Evolutionary conservation across 768 basidiomycete species (phyloP).

Genomic region (Fomitopsis serialis): DNA sequence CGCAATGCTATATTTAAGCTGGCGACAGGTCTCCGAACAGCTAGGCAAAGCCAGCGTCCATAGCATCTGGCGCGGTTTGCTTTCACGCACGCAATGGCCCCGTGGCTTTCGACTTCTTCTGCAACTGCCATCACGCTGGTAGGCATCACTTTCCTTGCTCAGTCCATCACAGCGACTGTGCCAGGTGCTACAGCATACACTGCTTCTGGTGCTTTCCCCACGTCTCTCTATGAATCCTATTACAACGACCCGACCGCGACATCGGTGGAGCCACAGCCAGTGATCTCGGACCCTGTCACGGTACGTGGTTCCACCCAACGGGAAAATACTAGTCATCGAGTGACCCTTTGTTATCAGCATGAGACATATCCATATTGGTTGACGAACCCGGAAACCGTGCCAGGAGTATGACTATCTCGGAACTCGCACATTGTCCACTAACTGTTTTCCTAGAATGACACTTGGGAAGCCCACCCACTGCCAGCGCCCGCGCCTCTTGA

Average conservation of each 20-base stretch:
- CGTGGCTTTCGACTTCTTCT: no score
- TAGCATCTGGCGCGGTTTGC: no score
- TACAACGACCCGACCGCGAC: slow-evolving; percentile 73
- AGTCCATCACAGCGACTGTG: no score
- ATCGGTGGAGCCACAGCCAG: slow-evolving; percentile 68
- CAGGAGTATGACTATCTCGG: slow-evolving; percentile 27
- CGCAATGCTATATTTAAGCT: no score
- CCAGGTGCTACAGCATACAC: slow-evolving; percentile 30
- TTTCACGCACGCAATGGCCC: no score
- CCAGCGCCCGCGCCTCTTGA: slow-evolving; percentile 49
- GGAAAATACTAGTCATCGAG: no score
- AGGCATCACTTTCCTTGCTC: no score
- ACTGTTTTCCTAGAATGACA: slow-evolving; percentile 37
- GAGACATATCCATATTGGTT: slow-evolving; percentile 50
- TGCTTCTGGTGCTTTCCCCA: slow-evolving; percentile 60
- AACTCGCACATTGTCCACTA: no score
- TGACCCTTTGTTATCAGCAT: slow-evolving; percentile 38
- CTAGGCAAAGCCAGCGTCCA: no score
- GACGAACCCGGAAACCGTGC: slow-evolving; percentile 58
- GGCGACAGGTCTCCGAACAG: no score
- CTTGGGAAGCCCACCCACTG: slow-evolving; percentile 58
- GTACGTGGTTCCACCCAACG: no score
- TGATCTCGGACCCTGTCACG: slow-evolving; percentile 66
- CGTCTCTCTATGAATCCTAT: slow-evolving; percentile 54
- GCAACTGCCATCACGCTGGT: no score